Conservation (phyloP, 1,284 basidiomycete species). For the Rhodotorula sp. region DNA sequence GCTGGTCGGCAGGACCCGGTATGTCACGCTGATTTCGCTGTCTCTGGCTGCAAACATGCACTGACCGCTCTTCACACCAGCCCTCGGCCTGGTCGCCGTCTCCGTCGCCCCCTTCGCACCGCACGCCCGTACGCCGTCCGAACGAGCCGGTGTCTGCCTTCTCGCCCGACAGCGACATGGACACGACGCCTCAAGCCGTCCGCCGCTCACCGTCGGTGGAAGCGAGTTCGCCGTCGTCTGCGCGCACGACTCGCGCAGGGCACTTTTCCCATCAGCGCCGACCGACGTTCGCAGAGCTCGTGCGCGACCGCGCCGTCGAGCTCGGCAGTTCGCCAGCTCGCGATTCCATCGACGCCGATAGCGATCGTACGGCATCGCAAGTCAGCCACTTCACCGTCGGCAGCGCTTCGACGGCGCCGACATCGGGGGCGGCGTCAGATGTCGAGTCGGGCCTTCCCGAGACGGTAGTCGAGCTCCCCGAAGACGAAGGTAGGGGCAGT, state of each 20-base stretch:
- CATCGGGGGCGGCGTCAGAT: slow-evolving; percentile 1
- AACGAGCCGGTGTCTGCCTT: slow-evolving; percentile 3
- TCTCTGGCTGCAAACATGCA: too few relatives aligned
- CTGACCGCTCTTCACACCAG: neutral
- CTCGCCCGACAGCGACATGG: slow-evolving; percentile 16
- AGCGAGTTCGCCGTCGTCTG: neutral
- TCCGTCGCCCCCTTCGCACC: slow-evolving; percentile 5
- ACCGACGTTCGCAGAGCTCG: slow-evolving; percentile 38
- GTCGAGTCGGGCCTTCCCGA: neutral
- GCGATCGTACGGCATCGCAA: slow-evolving; percentile 11
- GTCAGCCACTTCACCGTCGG: slow-evolving; percentile 10
- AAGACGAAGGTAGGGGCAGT: neutral
- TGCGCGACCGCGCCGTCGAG: slow-evolving; percentile 21
- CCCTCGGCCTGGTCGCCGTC: slow-evolving; percentile 6
- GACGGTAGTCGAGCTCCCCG: neutral
- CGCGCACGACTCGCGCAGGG: neutral
- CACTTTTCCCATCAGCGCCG: slow-evolving; percentile 18
- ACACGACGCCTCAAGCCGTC: slow-evolving; percentile 21
- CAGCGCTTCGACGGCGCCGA: slow-evolving; percentile 15
- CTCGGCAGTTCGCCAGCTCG: slow-evolving; percentile 22
- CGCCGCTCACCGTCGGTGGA: neutral
- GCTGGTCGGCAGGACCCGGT: neutral
- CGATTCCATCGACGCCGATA: slow-evolving; percentile 20
- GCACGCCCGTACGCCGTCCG: slow-evolving; percentile 6
- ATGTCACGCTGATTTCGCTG: neutral